Conservation (phyloP, 306 rosid genomes). For the Quercus berberidifolia region DNA sequence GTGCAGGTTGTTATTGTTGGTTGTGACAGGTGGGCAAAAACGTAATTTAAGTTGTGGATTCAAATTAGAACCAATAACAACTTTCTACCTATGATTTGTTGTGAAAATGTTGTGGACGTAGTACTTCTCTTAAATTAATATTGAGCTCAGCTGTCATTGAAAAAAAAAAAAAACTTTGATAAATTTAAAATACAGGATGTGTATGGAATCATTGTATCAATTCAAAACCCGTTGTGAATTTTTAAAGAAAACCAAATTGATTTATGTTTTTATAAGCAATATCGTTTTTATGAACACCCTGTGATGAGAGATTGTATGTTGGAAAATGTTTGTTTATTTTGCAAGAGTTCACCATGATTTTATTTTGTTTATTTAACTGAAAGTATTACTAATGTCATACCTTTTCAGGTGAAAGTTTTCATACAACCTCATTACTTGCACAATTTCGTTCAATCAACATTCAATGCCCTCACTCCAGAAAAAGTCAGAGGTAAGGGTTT, state of each 20-base stretch:
- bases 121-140: neutral
- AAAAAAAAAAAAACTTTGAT: neutral
- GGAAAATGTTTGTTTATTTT: neutral
- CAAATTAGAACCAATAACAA: too few species aligned
- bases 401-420: constrained; percentile 89
- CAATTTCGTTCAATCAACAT: constrained; percentile 90
- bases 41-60: too few species aligned
- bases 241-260: neutral
- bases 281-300: neutral
- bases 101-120: too few species aligned
- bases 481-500: constrained; percentile 69
- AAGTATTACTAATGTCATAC: constrained; percentile 15
- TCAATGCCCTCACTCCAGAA: constrained; percentile 72
- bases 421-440: constrained; percentile 79
- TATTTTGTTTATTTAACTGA: constrained; percentile 1
- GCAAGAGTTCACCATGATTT: neutral
- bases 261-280: neutral
- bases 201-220: neutral
- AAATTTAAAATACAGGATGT: neutral
- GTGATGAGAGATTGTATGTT: neutral
- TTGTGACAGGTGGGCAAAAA: too few species aligned
- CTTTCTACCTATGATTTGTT: fast-evolving
- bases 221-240: neutral
- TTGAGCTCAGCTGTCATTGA: neutral
- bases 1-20: too few species aligned